These are phyloP conservation scores for Neostapfia colusana DNA, from an alignment of 176 grass and related monocot species.

Conservation along the genomic window DNA sequence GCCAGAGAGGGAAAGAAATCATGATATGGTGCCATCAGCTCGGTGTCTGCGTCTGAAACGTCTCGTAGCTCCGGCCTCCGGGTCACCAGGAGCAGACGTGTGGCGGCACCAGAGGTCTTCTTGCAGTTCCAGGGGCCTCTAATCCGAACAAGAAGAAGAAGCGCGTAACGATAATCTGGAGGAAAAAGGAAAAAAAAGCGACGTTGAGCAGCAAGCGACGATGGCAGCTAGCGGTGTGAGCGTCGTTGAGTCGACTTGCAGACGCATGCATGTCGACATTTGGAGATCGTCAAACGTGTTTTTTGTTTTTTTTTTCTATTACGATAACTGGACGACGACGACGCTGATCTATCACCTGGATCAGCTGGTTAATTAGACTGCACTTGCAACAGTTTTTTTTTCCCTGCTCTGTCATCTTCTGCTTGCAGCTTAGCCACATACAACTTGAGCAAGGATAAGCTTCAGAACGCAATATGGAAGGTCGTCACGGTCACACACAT, in stretches of 20 bases:
- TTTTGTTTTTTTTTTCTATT: background rate
- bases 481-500: too few species aligned
- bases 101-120: too few species aligned
- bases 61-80: too few species aligned
- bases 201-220: background rate
- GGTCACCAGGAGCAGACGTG: too few species aligned
- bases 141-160: too few species aligned
- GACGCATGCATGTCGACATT: slow-evolving; percentile 26
- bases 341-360: too few species aligned
- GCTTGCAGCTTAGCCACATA: too few species aligned
- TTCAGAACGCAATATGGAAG: too few species aligned
- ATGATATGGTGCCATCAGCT: too few species aligned
- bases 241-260: slow-evolving; percentile 28
- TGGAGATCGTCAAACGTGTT: slow-evolving; percentile 3
- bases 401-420: background rate
- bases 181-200: background rate
- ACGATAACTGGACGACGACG: background rate
- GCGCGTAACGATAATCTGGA: background rate
- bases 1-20: too few species aligned
- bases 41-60: too few species aligned
- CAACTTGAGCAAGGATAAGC: background rate
- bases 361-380: background rate
- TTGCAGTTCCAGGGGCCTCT: too few species aligned
- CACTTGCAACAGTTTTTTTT: background rate
- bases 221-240: slow-evolving; percentile 35